Conservation (phyloP, 1,284 basidiomycete species). For the Fomitopsis palustris region DNA sequence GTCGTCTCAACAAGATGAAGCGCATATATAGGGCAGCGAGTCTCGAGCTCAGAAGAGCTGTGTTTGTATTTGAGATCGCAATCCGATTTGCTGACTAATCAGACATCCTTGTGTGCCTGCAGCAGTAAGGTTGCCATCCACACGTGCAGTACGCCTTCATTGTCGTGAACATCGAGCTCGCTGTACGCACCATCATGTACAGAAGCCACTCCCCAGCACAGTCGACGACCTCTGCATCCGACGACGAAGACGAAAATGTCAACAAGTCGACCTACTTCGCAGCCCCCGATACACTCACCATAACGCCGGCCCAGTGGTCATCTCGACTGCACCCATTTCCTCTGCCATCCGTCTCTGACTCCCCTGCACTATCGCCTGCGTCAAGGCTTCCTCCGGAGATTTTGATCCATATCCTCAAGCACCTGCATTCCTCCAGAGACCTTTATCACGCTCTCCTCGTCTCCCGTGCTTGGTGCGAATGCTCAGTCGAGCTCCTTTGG, state of each 20-base stretch:
- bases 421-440: conserved; percentile 74
- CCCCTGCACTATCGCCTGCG: conserved; percentile 36
- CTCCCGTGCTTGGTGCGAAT: conserved; percentile 92
- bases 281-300: conserved; percentile 36
- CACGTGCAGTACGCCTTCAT: conserved; percentile 17
- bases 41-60: no score
- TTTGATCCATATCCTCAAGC: conserved; percentile 89
- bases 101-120: not conserved
- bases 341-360: conserved; percentile 13
- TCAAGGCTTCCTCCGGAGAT: conserved; percentile 83
- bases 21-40: no score
- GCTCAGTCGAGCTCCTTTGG: conserved; percentile 94
- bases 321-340: conserved; percentile 29
- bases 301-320: conserved; percentile 67
- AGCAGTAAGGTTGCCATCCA: conserved; percentile 4
- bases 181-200: conserved; percentile 35
- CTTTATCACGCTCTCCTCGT: conserved; percentile 79
- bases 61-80: not conserved
- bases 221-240: conserved; percentile 51
- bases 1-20: not conserved
- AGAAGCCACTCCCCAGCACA: conserved; percentile 54
- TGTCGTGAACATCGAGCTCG: conserved; percentile 14
- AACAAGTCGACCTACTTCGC: conserved; percentile 50
- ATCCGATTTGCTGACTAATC: conserved; percentile 17
- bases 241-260: conserved; percentile 62